Evolutionary conservation across 768 basidiomycete species (phyloP), one percentile per base, ranked within the genome.

Genomic region (Sutorius australiensis): DNA sequence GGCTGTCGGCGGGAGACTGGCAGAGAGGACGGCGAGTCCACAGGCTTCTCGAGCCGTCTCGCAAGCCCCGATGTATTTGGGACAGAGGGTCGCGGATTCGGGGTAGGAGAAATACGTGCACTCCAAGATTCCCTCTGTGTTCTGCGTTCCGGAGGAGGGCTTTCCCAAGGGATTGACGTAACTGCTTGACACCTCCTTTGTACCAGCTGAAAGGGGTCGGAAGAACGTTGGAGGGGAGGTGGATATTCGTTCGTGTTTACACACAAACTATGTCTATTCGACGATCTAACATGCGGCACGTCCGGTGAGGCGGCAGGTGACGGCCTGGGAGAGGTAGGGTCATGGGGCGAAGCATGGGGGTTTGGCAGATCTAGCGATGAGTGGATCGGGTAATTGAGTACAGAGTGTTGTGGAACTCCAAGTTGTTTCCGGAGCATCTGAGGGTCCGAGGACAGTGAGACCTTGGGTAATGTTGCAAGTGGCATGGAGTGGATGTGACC

Each of bases 401-500:
- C 66, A 16, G 66, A 67, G 41, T 67, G 68, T 27, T 70, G 68
- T 17, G 68, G 58, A 8, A 67, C 54, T 31, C 66, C 68, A 27
- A 70, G 54, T 30, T 70, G 64, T 45, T 64, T 68, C 44, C 54
- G 66, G 57, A 58, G 54, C 10, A 51, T 63, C 46, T 53, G 57
- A 40, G 68, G 66, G 16, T 70, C 63, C n/a, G 57, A 53, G 13
- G 69, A 55, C 8, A 66, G 38, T n/a, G 33, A 19, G 16, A 45
- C 48, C 24, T 32, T 39, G 31, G 45, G 51, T 39, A 62, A 51
- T 44, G 53, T 5, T 28, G 49, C 49, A 30, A 54, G 55, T 5
- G 50, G 31, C 67, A 71, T 62, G 6, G 47, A 56, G 12, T 43
- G 60, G 16, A 71, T 64, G n/a, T 54, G 52, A 10, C 55, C 54